Conservation (phyloP, 257 asterid genomes). For the Salvia splendens region DNA sequence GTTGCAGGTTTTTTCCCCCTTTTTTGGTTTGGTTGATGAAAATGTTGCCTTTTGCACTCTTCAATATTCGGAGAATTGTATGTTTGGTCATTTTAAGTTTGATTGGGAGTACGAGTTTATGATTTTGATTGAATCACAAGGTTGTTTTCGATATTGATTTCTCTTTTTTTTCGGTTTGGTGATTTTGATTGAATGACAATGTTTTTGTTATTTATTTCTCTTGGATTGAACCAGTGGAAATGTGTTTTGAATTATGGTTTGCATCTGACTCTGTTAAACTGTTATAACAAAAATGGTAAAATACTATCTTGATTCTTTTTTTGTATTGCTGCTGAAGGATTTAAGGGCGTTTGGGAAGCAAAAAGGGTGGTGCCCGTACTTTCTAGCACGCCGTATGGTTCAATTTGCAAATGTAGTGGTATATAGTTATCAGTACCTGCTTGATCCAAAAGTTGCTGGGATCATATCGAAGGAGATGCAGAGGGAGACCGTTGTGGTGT, state of each 20-base stretch:
- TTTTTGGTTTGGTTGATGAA: not conserved
- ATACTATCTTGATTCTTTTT: slow-evolving; percentile 20
- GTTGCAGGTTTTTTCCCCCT: slow-evolving; percentile 58
- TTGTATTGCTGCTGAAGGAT: slow-evolving; percentile 51
- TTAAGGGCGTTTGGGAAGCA: slow-evolving; percentile 76
- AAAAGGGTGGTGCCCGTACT: slow-evolving; percentile 97
- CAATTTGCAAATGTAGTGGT: slow-evolving; percentile 96
- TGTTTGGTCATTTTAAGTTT: not conserved
- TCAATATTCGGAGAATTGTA: not conserved
- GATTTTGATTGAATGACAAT: not conserved
- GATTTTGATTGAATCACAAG: not conserved
- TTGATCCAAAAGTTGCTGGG: slow-evolving; percentile 98
- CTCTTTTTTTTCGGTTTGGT: too few species aligned
- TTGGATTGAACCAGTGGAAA: slow-evolving; percentile 22
- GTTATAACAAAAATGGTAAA: not conserved
- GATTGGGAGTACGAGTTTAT: not conserved
- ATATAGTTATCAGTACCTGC: slow-evolving; percentile 93
- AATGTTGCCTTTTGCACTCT: not conserved
- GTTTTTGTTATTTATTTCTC: slow-evolving; percentile 9
- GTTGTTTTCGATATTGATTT: not conserved
- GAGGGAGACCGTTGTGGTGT: slow-evolving; percentile 92
- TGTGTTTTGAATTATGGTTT: slow-evolving; percentile 2
- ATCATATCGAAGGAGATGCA: slow-evolving; percentile 98
- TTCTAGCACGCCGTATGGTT: slow-evolving; percentile 89
- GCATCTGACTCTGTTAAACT: not conserved